A percentile compares a stretch with the other conserved stretches of the same genome.
phyloP scores from a whole-genome alignment of 495 filamentous ascomycete species.

The Penicillium turbatum region DNA sequence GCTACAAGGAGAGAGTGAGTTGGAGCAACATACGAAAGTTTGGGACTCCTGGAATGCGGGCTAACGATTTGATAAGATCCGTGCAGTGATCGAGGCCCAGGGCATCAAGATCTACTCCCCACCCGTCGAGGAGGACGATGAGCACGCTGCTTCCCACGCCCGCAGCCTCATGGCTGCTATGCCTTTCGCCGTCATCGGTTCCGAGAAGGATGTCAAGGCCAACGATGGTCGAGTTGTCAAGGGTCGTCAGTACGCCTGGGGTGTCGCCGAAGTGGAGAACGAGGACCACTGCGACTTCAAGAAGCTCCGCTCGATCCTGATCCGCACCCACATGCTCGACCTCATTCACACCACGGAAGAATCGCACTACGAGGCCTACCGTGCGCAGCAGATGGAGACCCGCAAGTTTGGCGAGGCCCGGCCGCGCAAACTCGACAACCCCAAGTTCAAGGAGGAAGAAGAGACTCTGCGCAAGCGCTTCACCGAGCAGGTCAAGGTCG shows the following conservation, averaged over 20 bases:
- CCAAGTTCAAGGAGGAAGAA: conserved; percentile 99
- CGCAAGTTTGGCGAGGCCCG: conserved; percentile 97
- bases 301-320: conserved; percentile 97
- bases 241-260: conserved; percentile 98
- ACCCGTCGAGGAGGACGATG: conserved; percentile 95
- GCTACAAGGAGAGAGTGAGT: conserved; percentile 87
- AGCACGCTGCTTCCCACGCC: conserved; percentile 88
- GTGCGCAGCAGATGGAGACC: conserved; percentile 99
- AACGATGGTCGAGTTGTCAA: conserved; percentile 93
- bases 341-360: conserved; percentile 99
- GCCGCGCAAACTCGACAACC: conserved; percentile 96
- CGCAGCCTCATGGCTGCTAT: conserved; percentile 91
- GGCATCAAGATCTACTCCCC: conserved; percentile 99
- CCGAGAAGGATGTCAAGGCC: conserved; percentile 98
- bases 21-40: not conserved
- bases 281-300: conserved; percentile 99
- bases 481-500: conserved; percentile 99
- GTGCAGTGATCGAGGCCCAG: conserved; percentile 92
- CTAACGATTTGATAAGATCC: conserved; percentile 56
- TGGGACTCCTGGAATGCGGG: not conserved
- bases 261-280: conserved; percentile 98
- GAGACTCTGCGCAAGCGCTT: conserved; percentile 97
- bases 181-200: conserved; percentile 98
- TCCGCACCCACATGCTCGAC: conserved; percentile 99
- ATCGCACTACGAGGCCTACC: conserved; percentile 97